Percentiles rank a stretch among this genome's conserved stretches.
Evolutionary conservation across 2,329 filamentous ascomycete species (phyloP).

Genomic region (Pseudocercospora pini-densiflorae): DNA sequence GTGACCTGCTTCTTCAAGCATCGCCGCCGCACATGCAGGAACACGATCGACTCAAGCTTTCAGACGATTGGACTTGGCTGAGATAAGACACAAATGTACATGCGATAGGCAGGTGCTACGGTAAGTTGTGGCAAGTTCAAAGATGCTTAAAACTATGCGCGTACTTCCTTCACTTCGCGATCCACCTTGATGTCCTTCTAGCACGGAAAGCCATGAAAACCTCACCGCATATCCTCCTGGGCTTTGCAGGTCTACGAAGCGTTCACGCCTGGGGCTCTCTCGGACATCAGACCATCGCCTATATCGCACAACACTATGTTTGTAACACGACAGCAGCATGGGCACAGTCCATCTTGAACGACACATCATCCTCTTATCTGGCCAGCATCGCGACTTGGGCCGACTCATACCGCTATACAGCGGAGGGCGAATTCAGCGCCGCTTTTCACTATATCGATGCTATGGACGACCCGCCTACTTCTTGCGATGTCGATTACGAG

Average conservation of each 20-base stretch:
- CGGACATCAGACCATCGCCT: constrained; percentile 60
- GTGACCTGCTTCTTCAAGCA: constrained; percentile 16
- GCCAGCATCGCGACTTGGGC: constrained; percentile 60
- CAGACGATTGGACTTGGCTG: constrained; percentile 8
- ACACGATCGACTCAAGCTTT: not conserved
- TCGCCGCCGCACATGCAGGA: constrained; percentile 17
- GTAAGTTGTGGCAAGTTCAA: constrained; percentile 8
- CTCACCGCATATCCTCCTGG: not conserved
- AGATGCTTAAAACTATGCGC: constrained; percentile 3
- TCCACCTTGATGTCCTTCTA: constrained; percentile 7
- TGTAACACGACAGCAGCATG: constrained; percentile 49
- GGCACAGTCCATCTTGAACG: constrained; percentile 49
- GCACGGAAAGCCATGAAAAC: not conserved
- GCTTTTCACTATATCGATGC: constrained; percentile 59
- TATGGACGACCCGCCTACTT: constrained; percentile 49
- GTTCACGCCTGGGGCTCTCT: constrained; percentile 55
- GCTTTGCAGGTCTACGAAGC: not conserved
- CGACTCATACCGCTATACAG: constrained; percentile 55
- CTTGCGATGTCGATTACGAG: constrained; percentile 55
- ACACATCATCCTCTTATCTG: constrained; percentile 52
- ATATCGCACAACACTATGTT: constrained; percentile 57
- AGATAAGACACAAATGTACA: constrained; percentile 17
- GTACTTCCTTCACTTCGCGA: constrained; percentile 3
- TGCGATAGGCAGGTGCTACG: constrained; percentile 20
- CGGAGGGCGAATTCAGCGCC: constrained; percentile 53